Percentiles rank a stretch among this genome's conserved stretches.
phyloP scores from a whole-genome alignment of 2,329 filamentous ascomycete genomes.

The Coniella vitis region DNA sequence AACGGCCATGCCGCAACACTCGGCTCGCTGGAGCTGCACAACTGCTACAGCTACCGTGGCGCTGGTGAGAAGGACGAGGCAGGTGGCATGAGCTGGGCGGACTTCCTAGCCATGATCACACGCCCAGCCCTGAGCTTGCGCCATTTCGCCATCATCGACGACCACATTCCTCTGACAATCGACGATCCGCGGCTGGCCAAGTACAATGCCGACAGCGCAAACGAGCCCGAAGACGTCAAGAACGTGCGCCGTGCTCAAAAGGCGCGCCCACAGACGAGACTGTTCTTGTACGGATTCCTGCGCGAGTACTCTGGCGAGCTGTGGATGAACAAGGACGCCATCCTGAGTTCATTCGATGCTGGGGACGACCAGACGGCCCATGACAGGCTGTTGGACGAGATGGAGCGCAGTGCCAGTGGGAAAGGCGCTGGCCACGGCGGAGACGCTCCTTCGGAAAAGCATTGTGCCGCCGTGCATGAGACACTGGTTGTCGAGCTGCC shows the following conservation, averaged over 20 bases:
- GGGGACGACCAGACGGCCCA: slow-evolving; percentile 13
- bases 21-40: slow-evolving; percentile 10
- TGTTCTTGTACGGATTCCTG: slow-evolving; percentile 13
- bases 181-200: slow-evolving; percentile 6
- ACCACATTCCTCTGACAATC: slow-evolving; percentile 13
- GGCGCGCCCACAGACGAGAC: slow-evolving; percentile 5
- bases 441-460: background rate
- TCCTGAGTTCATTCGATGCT: slow-evolving; percentile 9
- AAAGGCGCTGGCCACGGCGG: background rate
- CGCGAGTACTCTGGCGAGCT: slow-evolving; percentile 15
- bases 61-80: background rate
- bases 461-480: background rate
- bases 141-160: slow-evolving; percentile 3
- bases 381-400: background rate
- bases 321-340: slow-evolving; percentile 17
- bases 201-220: slow-evolving; percentile 9
- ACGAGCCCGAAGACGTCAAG: slow-evolving; percentile 14
- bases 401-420: background rate
- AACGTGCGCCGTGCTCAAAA: slow-evolving; percentile 11
- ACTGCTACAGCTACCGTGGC: slow-evolving; percentile 13
- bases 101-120: slow-evolving; percentile 10
- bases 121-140: slow-evolving; percentile 5
- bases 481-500: background rate
- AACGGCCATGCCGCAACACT: slow-evolving; percentile 9
- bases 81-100: slow-evolving; percentile 12